phyloP scores from a whole-genome alignment of 805 yeast species.

The Clavispora fructus region DNA sequence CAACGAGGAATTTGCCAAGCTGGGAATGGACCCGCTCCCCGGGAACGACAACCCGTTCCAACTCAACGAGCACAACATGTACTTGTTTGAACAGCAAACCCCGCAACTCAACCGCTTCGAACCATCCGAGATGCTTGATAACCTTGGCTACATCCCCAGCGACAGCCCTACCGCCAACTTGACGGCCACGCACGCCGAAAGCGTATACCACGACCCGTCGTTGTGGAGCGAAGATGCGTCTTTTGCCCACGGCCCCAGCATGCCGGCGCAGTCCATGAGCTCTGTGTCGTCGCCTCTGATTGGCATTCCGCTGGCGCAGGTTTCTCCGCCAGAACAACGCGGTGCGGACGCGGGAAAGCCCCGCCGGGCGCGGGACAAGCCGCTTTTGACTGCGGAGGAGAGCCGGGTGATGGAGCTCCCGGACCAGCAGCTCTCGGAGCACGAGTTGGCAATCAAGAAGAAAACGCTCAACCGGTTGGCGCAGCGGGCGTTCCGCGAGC shows the following conservation, averaged over 20 bases:
- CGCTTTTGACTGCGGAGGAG: slow-evolving; percentile 31
- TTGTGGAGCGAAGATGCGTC: not conserved
- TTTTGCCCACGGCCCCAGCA: not conserved
- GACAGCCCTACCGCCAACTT: not conserved
- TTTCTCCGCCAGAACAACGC: not conserved
- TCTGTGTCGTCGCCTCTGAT: slow-evolving; percentile 1
- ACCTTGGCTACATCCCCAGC: not conserved
- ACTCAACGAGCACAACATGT: slow-evolving; percentile 1
- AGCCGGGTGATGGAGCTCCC: slow-evolving; percentile 31
- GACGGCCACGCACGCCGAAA: not conserved
- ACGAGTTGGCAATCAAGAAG: slow-evolving; percentile 48
- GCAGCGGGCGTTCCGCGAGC: slow-evolving; percentile 79
- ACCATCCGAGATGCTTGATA: not conserved
- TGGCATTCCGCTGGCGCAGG: not conserved
- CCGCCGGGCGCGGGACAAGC: slow-evolving; percentile 5
- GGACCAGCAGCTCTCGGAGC: slow-evolving; percentile 34
- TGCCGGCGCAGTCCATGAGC: not conserved
- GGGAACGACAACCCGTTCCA: not conserved
- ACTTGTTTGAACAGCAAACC: not conserved
- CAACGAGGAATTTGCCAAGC: not conserved
- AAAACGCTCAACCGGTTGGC: slow-evolving; percentile 84
- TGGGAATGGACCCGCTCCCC: not conserved
- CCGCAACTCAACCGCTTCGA: not conserved
- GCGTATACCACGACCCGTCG: not conserved
- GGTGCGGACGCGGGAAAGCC: not conserved